Evolutionary conservation across 2,329 filamentous ascomycete species (phyloP), one percentile per base, ranked within the genome.

Genomic region (Onygenales sp.): DNA sequence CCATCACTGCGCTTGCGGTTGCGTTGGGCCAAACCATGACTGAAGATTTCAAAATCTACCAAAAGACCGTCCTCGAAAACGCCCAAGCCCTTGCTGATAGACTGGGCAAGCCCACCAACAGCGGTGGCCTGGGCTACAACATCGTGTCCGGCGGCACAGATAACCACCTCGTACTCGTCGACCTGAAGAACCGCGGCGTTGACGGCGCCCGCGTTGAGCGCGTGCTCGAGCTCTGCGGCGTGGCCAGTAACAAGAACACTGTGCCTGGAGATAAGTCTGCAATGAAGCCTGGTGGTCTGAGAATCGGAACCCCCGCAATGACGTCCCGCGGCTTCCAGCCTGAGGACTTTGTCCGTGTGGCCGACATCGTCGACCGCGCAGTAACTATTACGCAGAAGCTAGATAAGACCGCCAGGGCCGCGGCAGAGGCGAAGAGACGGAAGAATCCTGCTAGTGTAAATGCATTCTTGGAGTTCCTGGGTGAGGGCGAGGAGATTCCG

Each of bases 241-340:
- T 97, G 51, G 93, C 93, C n/a, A 87, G 88, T 68, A 98, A 98
- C 80, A 98, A 98, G 81, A 98, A 98, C 76, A 96, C 93, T 6
- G 92, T 96, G 0, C 93, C 93, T 1, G 93, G 92, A 43, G 93
- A 98, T 74, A 88, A 86, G 67, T 95, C 90, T 0, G 93, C 93
- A 1, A 81, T 98, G 66, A 88, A 92, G 59, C 93, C 93, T 11
- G 92, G 92, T 60, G 93, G 93, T 58, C 79, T 98, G 59, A 86
- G 93, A 60, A 91, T 98, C 74, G 93, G 93, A 53, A 93, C 92
- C 0, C 93, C 93, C 0, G 93, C 93, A 61, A 98, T 98, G 93
- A 97, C 93, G 21, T 95, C 89, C 14, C 84, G 93, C 56, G 93
- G 92, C n/a, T 92, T 98, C 70, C 81, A 80, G 61, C 85, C 91